Conservation (phyloP, 805 yeast genomes). For the Hemisphaericaspora nanyangensis region DNA sequence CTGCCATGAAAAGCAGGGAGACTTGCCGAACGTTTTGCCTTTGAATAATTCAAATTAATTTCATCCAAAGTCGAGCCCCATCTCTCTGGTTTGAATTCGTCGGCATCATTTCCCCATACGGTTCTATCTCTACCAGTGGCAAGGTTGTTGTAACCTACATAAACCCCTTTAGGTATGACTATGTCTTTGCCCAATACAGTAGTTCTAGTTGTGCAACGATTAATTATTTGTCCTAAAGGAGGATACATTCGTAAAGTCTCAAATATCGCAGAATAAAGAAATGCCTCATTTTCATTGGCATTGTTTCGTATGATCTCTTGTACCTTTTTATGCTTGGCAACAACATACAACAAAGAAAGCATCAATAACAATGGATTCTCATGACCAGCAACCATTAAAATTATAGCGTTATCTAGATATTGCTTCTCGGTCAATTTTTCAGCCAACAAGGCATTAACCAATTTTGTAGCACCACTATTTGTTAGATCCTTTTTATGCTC, state of each 20-base stretch:
- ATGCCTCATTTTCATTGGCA: neutral
- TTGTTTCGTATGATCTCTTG: slow-evolving; percentile 29
- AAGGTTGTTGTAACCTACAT: slow-evolving; percentile 54
- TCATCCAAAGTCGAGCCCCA: slow-evolving; percentile 47
- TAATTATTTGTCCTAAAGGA: slow-evolving; percentile 54
- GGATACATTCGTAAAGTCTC: slow-evolving; percentile 52
- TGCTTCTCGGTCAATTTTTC: slow-evolving; percentile 42
- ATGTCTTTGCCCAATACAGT: slow-evolving; percentile 40
- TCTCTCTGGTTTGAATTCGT: slow-evolving; percentile 43
- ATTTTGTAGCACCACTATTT: slow-evolving; percentile 36
- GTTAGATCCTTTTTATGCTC: slow-evolving; percentile 18
- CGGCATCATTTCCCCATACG: slow-evolving; percentile 45
- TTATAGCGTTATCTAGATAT: slow-evolving; percentile 50
- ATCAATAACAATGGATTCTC: slow-evolving; percentile 57
- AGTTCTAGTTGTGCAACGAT: slow-evolving; percentile 39
- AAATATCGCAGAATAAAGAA: slow-evolving; percentile 28
- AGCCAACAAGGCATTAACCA: slow-evolving; percentile 35
- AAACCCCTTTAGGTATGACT: slow-evolving; percentile 45
- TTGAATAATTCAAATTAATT: slow-evolving; percentile 35
- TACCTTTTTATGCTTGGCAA: slow-evolving; percentile 38
- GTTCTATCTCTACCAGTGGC: slow-evolving; percentile 44
- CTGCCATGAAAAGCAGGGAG: slow-evolving; percentile 59
- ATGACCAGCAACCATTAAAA: slow-evolving; percentile 58
- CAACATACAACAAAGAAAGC: slow-evolving; percentile 42
- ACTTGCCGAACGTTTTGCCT: slow-evolving; percentile 42